Evolutionary conservation across 1,139 yeast genomes (phyloP), one percentile per base, ranked within the genome.

Genomic region (Scheffersomyces quercinus): DNA sequence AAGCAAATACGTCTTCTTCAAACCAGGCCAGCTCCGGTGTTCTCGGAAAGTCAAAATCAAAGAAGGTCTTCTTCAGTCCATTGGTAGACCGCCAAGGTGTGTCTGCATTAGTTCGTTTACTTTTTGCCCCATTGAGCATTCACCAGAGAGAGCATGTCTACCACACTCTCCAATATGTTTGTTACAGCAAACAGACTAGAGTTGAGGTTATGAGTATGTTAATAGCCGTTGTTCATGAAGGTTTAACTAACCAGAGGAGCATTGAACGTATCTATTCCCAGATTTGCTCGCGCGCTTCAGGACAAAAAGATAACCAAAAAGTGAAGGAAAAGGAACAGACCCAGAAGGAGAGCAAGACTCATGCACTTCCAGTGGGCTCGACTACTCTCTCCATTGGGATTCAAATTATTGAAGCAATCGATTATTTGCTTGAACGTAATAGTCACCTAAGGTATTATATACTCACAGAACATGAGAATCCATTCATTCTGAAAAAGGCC

Each of bases 101-200:
- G 46, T 84, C 95, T 5, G 77, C 96, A 0, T 57, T 91, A 35
- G 63, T 88, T 41, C 77, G 91, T 47, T 71, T 88, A 35, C 68
- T 89, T 6, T 91, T 88, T 63, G 75, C 86, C 14, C 93, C 96
- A 1, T 88, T 85, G 51, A 76, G 85, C 2, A 78, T 80, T 46
- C 73, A 72, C 45, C 85, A 85, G 42, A 70, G 95, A 41, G 90
- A 83, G 47, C 67, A 75, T 8, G 72, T 88, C 40, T 85, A 85
- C 59, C 84, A 83, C 44, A 68, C 93, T 4, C 71, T 90, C 46
- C 80, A 80, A 29, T 81, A 79, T 47, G 62, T 90, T 47, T 87
- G 96, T 58, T 77, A 81, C 48, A 88, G 85, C 62, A 86, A 87
- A 58, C 95, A 85, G 50, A 86, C 88, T 9, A 69, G 97, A 41